Conservation (phyloP, 2,329 filamentous ascomycete species). For the Claviceps sp. region DNA sequence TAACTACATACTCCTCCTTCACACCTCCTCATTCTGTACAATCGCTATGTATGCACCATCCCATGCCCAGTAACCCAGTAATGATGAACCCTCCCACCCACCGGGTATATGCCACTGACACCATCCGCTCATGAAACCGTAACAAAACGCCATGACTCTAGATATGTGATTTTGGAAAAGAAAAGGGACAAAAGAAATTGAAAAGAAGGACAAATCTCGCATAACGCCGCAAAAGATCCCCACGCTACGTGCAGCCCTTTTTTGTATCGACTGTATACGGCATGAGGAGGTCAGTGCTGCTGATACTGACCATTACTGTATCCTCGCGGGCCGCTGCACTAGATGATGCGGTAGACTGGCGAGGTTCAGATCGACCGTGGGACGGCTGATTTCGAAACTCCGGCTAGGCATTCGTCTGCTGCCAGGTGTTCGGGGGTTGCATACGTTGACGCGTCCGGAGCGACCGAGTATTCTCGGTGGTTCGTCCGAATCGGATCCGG, state of each 20-base stretch:
- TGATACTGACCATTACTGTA: background rate
- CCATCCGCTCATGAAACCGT: background rate
- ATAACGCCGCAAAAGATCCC: too few relatives aligned
- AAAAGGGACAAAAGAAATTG: too few relatives aligned
- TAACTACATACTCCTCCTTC: too few relatives aligned
- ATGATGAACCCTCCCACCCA: background rate
- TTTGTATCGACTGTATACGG: too few relatives aligned
- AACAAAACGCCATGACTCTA: too few relatives aligned
- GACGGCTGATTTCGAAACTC: constrained; percentile 40
- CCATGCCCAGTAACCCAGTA: background rate
- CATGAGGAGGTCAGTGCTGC: too few relatives aligned
- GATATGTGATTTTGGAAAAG: too few relatives aligned
- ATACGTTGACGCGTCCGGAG: constrained; percentile 42
- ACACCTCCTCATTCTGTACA: too few relatives aligned
- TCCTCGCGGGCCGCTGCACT: background rate
- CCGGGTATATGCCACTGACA: background rate
- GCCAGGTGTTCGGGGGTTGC: constrained; percentile 41
- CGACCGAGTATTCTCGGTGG: constrained; percentile 34
- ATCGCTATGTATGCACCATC: too few relatives aligned
- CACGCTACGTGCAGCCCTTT: too few relatives aligned
- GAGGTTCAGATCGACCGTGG: constrained; percentile 9
- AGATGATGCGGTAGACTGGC: background rate
- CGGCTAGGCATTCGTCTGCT: constrained; percentile 36
- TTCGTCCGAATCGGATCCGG: constrained; percentile 29
- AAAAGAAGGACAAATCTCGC: too few relatives aligned